Evolutionary conservation across 192 early-diverging fungal genomes (phyloP), one percentile per base, ranked within the genome.

Genomic region (Coemansia sp.): DNA sequence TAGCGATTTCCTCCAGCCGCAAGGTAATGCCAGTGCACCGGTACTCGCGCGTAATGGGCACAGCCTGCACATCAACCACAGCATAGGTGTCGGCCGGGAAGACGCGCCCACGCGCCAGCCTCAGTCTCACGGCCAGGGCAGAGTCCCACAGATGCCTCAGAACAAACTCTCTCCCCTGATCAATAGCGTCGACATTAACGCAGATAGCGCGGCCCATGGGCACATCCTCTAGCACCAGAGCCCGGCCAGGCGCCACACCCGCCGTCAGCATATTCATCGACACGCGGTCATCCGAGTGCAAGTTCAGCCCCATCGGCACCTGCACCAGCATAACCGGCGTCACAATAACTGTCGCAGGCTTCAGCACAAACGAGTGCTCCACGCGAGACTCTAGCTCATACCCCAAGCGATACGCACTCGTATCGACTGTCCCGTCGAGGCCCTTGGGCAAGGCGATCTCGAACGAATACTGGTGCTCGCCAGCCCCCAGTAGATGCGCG

Each of bases 1-100:
- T 74, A 14, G 72, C 40, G n/a, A 80, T 74, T 23, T 80, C 72
- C 63, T 80, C 77, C 21, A 80, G n/a, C 9, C 50, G n/a, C 16
- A 74, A 53, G 14, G 36, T 59, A 9, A 74, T 20, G 24, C 36
- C 39, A 0, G 65, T 71, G 42, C 65, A 70, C 16, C 67, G 58
- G 26, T 60, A 60, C 18, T 68, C 65, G 18, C 65, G 58, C 28
- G 34, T 68, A 5, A 65, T 55, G 1, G 77, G 77, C 65, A 80
- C 63, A 2, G 72, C 67, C 33, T 74, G 72, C 10, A 80, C 24
- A 16, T 64, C 65, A 21, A 80, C 21, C 14, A 71, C 14, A 5
- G 77, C 69, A 21, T 37, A 24, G 3, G 72, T 36, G 14, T 40
- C 69, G 0, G 26, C 63, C 0, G 69, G 64, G 1, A 80, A 48